These are phyloP conservation scores for Arthrobotrys conoides DNA, from an alignment of 2,329 filamentous ascomycete species.

Conservation along the genomic window DNA sequence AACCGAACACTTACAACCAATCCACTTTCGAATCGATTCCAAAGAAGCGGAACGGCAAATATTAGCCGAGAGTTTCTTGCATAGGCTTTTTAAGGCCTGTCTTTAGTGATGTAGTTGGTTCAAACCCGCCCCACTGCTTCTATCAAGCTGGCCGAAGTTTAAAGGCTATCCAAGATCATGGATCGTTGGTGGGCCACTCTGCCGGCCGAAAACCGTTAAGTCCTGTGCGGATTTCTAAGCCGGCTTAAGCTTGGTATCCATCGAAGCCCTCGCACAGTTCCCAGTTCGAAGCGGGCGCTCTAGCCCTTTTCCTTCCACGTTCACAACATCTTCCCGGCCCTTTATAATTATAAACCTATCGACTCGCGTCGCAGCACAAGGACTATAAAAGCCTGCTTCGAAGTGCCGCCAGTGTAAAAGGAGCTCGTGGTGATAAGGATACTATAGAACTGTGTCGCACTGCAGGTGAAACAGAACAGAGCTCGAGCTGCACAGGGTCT, in stretches of 20 bases:
- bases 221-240: constrained; percentile 56
- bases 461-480: constrained; percentile 33
- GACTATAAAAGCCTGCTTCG: neutral
- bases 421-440: constrained; percentile 17
- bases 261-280: neutral
- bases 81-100: neutral
- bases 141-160: neutral
- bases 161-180: neutral
- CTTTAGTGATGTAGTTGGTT: constrained; percentile 33
- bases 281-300: neutral
- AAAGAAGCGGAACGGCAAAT: constrained; percentile 12
- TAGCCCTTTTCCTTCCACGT: constrained; percentile 10
- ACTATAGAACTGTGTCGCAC: constrained; percentile 9
- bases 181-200: neutral
- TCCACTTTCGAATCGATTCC: neutral
- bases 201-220: constrained; percentile 48
- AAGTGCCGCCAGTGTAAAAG: neutral
- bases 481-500: constrained; percentile 3
- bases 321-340: neutral
- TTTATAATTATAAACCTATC: constrained; percentile 12
- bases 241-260: constrained; percentile 8
- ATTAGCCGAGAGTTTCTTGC: constrained; percentile 12
- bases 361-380: neutral
- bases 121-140: constrained; percentile 1
- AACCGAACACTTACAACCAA: constrained; percentile 31